Evolutionary conservation across 2,329 filamentous ascomycete species (phyloP).

Genomic region (Paraconiothyrium sp.): DNA sequence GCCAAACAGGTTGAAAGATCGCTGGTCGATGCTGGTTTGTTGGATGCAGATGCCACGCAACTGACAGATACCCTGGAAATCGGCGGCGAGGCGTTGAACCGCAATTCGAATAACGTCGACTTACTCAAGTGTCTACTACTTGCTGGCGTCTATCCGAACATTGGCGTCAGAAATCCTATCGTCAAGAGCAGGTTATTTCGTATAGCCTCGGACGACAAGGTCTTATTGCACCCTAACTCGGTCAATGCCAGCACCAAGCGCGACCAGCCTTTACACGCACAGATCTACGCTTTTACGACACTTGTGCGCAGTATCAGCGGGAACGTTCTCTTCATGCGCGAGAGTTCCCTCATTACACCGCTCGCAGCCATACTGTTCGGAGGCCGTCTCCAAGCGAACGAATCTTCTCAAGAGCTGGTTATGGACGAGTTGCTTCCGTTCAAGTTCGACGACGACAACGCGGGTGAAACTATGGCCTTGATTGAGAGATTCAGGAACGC

Average conservation of each 20-base stretch:
- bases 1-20: not conserved
- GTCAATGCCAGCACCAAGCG: not conserved
- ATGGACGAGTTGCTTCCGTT: slow-evolving; percentile 14
- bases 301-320: not conserved
- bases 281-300: slow-evolving; percentile 8
- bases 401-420: not conserved
- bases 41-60: not conserved
- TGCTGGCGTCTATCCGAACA: slow-evolving; percentile 15
- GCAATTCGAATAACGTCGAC: slow-evolving; percentile 7
- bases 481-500: not conserved
- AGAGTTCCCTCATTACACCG: slow-evolving; percentile 10
- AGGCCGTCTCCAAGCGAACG: not conserved
- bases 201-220: not conserved
- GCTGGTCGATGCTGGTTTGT: not conserved
- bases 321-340: slow-evolving; percentile 7
- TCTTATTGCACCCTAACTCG: slow-evolving; percentile 6
- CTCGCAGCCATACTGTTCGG: slow-evolving; percentile 13
- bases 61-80: not conserved
- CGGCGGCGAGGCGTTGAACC: slow-evolving; percentile 10
- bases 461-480: no score
- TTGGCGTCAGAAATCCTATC: not conserved
- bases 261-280: not conserved
- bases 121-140: slow-evolving; percentile 14
- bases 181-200: slow-evolving; percentile 1
- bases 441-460: not conserved